Percentiles rank a stretch among this genome's conserved stretches.
Conservation (phyloP, 1,284 basidiomycete genomes). For the Cryptococcus sp. region DNA sequence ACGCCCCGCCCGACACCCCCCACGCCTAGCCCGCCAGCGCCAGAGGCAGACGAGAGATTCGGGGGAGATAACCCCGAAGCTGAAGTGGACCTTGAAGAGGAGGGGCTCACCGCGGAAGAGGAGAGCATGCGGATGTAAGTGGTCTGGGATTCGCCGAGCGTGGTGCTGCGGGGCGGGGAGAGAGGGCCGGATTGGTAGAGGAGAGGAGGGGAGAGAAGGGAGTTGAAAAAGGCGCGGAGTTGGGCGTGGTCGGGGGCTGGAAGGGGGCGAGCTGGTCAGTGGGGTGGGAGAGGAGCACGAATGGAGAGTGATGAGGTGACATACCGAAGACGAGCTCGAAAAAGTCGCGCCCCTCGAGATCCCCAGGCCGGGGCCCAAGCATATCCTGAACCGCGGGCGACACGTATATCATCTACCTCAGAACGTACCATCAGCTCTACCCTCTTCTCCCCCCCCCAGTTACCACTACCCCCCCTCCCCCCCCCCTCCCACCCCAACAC, state of each 20-base stretch:
- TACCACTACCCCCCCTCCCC: no score
- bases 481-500: no score
- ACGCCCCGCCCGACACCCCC: no score
- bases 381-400: conserved; percentile 40
- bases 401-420: conserved; percentile 37
- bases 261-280: not conserved
- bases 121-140: conserved; percentile 27
- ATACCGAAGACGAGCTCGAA: conserved; percentile 42
- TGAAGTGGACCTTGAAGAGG: not conserved
- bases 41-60: no score
- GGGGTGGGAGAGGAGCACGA: not conserved
- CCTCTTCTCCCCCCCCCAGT: no score
- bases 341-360: conserved; percentile 41
- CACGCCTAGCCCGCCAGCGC: no score
- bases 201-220: conserved; percentile 21
- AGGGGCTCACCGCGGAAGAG: not conserved
- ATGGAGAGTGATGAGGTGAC: conserved; percentile 3
- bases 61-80: not conserved
- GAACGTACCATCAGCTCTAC: not conserved
- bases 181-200: conserved; percentile 11
- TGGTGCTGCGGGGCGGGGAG: not conserved
- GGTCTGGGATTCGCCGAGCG: conserved; percentile 20
- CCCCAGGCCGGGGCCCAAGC: conserved; percentile 35
- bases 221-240: conserved; percentile 24
- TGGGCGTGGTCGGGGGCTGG: conserved; percentile 28